Evolutionary conservation across 169 alveolate species (phyloP).

Genomic region (Eimeria necatrix): DNA sequence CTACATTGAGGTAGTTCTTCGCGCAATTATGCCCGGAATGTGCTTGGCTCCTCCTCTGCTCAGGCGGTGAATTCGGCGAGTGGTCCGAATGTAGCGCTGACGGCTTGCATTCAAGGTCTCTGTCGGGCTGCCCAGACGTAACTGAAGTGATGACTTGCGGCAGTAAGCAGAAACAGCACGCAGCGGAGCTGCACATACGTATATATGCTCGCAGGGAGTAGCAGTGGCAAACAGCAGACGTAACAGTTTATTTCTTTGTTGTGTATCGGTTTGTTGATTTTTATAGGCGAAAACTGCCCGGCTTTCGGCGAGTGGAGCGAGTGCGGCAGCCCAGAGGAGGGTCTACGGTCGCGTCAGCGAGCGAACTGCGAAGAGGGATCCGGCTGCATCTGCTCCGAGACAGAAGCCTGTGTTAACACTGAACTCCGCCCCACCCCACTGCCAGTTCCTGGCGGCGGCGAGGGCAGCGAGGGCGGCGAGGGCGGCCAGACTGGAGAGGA

Average conservation of each 20-base stretch:
- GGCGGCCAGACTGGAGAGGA: background rate
- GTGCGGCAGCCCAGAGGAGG: slow-evolving; percentile 57
- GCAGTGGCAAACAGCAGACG: background rate
- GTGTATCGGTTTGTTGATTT: background rate
- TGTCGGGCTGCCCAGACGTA: slow-evolving; percentile 45
- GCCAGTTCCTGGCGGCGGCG: slow-evolving; percentile 2
- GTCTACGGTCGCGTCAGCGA: slow-evolving; percentile 58
- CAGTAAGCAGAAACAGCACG: background rate
- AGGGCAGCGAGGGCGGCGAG: background rate
- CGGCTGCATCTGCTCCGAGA: slow-evolving; percentile 53
- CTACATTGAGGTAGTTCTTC: too few relatives aligned
- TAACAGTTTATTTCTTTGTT: background rate
- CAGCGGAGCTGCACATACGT: background rate
- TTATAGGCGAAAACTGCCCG: slow-evolving; percentile 36
- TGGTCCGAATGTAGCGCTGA: slow-evolving; percentile 43
- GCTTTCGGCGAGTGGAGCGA: slow-evolving; percentile 76
- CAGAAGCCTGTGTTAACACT: slow-evolving; percentile 25
- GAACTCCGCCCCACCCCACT: background rate
- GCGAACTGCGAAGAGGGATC: background rate
- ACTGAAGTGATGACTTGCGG: slow-evolving; percentile 21
- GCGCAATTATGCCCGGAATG: too few relatives aligned
- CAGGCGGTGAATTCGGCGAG: slow-evolving; percentile 60
- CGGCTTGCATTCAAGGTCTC: slow-evolving; percentile 26
- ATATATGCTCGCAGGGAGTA: background rate
- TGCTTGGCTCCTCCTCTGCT: background rate